Base-by-base conservation (phyloP, 2,329 filamentous ascomycete species). In the Daldinia eschscholtzii region DNA sequence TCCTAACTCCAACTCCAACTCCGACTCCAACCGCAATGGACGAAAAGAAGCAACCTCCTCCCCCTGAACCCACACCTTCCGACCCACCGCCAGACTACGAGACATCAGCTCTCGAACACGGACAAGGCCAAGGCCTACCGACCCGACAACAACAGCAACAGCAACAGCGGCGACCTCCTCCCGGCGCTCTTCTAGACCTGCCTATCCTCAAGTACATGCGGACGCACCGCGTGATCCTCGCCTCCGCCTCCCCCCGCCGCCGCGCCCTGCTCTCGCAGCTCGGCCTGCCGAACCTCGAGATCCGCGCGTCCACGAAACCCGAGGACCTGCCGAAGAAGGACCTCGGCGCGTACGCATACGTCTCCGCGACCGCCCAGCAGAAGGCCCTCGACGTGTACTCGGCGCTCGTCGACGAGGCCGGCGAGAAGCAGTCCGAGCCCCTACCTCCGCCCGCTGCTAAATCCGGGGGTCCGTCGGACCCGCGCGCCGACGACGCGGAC, bases 341-440 rank as follows among this genome's bases (percentile, higher is more conserved):
- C 1, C 87, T 95, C 66, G 89, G 90, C 0, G 93, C 96, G 0
- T 92, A 93, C 79, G 94, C 97, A 82, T 99, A 99, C 83, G 96
- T 98, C 20, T 86, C 94, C 13, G 89, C 91, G 64, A 99, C 96
- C 1, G 95, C 95, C 3, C 88, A 89, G 23, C 88, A 91, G 74
- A 99, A 99, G 81, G 92, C 91, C 57, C 86, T 93, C 48, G 87
- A 92, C 52, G 92, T 98, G 9, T 89, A 89, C 79, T 76, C 82
- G 60, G 75, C 78, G 3, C 82, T 81, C 3, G 74, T 89, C 15
- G 78, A 81, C 62, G 82, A 75, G 15, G 72, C 70, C 55, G 74
- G 68, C 76, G 30, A 70, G 26, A 68, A 61, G 7, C 81, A 62
- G 76, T 79, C 56, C 69, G 75, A 77, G 73, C 59, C 57, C 1